These are phyloP conservation scores for Colletotrichum graminicola DNA, from an alignment of 2,329 filamentous ascomycete species.

Conservation along the genomic window DNA sequence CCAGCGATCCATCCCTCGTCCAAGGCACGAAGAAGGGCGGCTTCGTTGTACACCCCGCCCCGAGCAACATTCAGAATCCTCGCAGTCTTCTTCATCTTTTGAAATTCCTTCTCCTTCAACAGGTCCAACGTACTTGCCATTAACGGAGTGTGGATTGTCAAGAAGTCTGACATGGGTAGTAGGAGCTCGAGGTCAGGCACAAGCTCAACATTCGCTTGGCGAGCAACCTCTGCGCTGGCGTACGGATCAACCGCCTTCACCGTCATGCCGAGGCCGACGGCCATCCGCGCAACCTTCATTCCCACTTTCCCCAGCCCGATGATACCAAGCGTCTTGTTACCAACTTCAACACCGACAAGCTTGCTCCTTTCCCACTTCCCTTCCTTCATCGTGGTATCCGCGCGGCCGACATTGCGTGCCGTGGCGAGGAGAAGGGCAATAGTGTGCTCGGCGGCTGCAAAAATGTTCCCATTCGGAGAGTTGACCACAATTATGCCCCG, in stretches of 20 bases:
- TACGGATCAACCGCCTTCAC: constrained; percentile 83
- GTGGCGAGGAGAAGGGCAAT: constrained; percentile 80
- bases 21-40: constrained; percentile 76
- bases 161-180: constrained; percentile 77
- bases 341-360: constrained; percentile 82
- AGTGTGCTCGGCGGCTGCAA: constrained; percentile 84
- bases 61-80: constrained; percentile 83
- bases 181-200: constrained; percentile 70
- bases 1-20: constrained; percentile 79
- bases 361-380: constrained; percentile 81
- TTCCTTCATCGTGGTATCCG: constrained; percentile 75
- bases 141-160: constrained; percentile 85
- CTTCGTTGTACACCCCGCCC: constrained; percentile 84
- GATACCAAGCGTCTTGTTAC: constrained; percentile 80
- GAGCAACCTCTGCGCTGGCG: constrained; percentile 78
- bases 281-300: constrained; percentile 83
- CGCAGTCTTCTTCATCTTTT: constrained; percentile 78
- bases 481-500: constrained; percentile 85
- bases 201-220: constrained; percentile 74
- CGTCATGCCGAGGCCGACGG: constrained; percentile 81
- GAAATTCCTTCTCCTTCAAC: constrained; percentile 75
- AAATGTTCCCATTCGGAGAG: constrained; percentile 82
- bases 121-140: constrained; percentile 82
- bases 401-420: constrained; percentile 79
- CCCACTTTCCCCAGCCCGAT: constrained; percentile 88